phyloP scores from a whole-genome alignment of 1,139 yeast genomes.

The Kluyveromyces sp. region DNA sequence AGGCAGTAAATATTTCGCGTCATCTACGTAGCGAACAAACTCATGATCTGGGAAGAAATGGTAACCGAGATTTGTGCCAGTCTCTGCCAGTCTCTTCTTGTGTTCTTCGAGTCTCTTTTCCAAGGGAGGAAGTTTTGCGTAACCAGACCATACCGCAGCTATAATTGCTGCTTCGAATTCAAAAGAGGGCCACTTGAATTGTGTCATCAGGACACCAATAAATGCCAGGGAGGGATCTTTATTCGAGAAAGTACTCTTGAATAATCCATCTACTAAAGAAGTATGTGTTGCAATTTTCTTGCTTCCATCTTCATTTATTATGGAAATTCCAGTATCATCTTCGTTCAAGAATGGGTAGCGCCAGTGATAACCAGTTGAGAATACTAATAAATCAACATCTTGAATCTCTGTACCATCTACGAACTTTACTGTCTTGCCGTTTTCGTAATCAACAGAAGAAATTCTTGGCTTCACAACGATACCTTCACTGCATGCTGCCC shows the following conservation, averaged over 20 bases:
- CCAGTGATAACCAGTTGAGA: constrained; percentile 39
- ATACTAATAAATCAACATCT: constrained; percentile 32
- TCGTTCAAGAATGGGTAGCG: constrained; percentile 31
- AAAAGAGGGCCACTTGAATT: constrained; percentile 22
- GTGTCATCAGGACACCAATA: constrained; percentile 22
- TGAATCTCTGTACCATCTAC: constrained; percentile 31
- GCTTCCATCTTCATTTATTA: constrained; percentile 6
- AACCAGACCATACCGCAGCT: constrained; percentile 25
- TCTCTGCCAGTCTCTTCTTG: constrained; percentile 12
- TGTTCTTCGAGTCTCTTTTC: constrained; percentile 18
- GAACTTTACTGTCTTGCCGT: constrained; percentile 25
- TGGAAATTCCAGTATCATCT: constrained; percentile 8
- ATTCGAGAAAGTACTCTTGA: constrained; percentile 33
- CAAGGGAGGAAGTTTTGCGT: constrained; percentile 17
- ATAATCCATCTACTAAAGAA: constrained; percentile 30
- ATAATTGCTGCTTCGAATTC: constrained; percentile 20
- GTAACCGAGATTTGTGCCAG: constrained; percentile 24
- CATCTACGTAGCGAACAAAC: constrained; percentile 25
- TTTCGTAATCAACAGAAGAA: constrained; percentile 11
- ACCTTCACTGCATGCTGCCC: constrained; percentile 36
- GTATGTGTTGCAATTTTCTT: constrained; percentile 17
- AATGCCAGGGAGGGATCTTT: constrained; percentile 38
- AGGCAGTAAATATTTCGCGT: constrained; percentile 24
- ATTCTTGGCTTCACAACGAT: constrained; percentile 33
- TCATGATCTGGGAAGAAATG: constrained; percentile 28